Evolutionary conservation across 2,329 filamentous ascomycete genomes (phyloP).

Genomic region (Keithomyces neogunnii): DNA sequence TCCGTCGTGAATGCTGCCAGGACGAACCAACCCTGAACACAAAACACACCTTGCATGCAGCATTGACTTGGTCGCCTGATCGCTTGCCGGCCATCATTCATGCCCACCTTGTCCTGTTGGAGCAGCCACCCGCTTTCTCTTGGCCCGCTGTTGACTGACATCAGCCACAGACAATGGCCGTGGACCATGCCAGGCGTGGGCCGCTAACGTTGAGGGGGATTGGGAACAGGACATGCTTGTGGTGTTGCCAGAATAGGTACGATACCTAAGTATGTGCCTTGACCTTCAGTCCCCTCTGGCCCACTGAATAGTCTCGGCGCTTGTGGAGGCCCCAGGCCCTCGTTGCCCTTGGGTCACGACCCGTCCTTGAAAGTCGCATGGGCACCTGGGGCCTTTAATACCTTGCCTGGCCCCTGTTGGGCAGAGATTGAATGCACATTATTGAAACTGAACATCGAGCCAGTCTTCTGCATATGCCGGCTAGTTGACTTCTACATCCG

Average conservation of each 20-base stretch:
- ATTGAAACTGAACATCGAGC: background rate
- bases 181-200: background rate
- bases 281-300: background rate
- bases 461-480: background rate
- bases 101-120: background rate
- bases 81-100: background rate
- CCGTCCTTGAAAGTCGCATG: background rate
- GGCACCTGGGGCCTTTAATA: background rate
- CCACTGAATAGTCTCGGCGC: background rate
- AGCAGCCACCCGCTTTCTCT: too few relatives aligned
- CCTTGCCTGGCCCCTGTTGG: background rate
- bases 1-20: too few relatives aligned
- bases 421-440: background rate
- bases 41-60: background rate
- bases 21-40: too few relatives aligned
- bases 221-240: too few relatives aligned
- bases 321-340: background rate
- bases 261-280: too few relatives aligned
- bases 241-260: too few relatives aligned
- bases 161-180: too few relatives aligned
- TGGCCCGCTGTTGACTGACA: too few relatives aligned
- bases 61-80: background rate
- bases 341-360: background rate
- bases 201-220: too few relatives aligned
- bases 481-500: background rate